These are phyloP conservation scores for Avena eriantha DNA, from an alignment of 176 grass and related monocot species.

Conservation along the genomic window DNA sequence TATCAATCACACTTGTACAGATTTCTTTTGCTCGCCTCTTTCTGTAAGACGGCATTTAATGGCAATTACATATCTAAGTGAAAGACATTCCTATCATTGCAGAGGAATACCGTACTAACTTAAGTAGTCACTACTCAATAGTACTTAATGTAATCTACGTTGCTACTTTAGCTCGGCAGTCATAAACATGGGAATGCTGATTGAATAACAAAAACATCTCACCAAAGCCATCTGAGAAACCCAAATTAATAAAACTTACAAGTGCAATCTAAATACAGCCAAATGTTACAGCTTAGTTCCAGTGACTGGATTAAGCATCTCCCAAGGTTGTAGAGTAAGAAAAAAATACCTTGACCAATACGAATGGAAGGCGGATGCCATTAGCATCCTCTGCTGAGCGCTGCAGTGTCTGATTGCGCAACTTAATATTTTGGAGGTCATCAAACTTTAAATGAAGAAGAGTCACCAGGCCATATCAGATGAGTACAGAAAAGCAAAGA, in stretches of 20 bases:
- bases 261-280: neutral
- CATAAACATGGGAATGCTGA: neutral
- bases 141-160: slow-evolving; percentile 1
- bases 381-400: slow-evolving; percentile 58
- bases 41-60: slow-evolving; percentile 18
- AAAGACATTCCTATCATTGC: slow-evolving; percentile 22
- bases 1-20: slow-evolving; percentile 24
- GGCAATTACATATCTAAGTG: neutral
- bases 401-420: slow-evolving; percentile 65
- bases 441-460: slow-evolving; percentile 74
- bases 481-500: slow-evolving; percentile 43
- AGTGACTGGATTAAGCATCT: slow-evolving; percentile 12
- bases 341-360: slow-evolving; percentile 87
- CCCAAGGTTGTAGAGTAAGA: neutral
- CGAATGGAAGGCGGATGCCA: slow-evolving; percentile 85
- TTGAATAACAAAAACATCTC: slow-evolving; percentile 18
- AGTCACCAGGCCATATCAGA: slow-evolving; percentile 28
- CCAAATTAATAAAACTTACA: slow-evolving; percentile 11
- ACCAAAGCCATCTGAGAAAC: neutral
- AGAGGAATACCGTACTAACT: slow-evolving; percentile 18
- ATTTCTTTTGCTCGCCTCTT: slow-evolving; percentile 17
- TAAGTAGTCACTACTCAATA: slow-evolving; percentile 28
- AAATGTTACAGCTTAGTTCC: slow-evolving; percentile 25
- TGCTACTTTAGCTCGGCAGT: neutral
- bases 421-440: slow-evolving; percentile 82